Evolutionary conservation across 2,329 filamentous ascomycete genomes (phyloP), one percentile per base, ranked within the genome.

Genomic region (Xylaria sp.): DNA sequence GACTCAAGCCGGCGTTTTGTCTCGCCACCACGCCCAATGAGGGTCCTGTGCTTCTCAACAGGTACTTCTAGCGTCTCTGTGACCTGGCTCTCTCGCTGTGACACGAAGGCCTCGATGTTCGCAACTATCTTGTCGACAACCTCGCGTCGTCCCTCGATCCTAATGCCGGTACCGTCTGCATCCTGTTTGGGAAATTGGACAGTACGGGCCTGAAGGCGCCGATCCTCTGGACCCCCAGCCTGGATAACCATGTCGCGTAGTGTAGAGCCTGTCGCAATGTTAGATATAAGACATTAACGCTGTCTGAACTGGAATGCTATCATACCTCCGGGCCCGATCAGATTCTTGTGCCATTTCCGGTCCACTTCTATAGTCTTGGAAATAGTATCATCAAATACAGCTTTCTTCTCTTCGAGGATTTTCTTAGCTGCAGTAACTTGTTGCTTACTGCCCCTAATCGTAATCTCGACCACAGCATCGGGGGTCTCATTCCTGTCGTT

Each of bases 111-210:
- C 72, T 95, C 80, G 69, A 99, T 96, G 25, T 91, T 85, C 54
- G 88, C 84, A 71, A 94, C 83, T 69, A 99, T 96, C 79, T 92
- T 96, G 70, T 97, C 90, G 1, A 98, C 94, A 23, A 99, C 83
- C 38, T 88, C 87, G 64, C 87, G 88, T 48, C 90, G 89, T 29
- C 95, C 95, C 78, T 97, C 93, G 5, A 99, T 83, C 74, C 90
- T 93, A 77, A 99, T 97, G 25, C 85, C 85, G 72, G 90, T 92
- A 44, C 91, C 92, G 62, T 90, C 89, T 54, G 89, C 86, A 60
- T 96, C 93, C 67, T 91, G 89, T 75, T 93, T 93, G 59, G 95
- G 95, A 82, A 99, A 98, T 75, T 94, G 93, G 62, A 99, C 92
- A 71, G 94, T 92, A 65, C 94, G 91, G 53, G 93, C 91, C 70